These are phyloP conservation scores for Ulmus americana DNA, from an alignment of 331 rosid genomes.

Conservation along the genomic window DNA sequence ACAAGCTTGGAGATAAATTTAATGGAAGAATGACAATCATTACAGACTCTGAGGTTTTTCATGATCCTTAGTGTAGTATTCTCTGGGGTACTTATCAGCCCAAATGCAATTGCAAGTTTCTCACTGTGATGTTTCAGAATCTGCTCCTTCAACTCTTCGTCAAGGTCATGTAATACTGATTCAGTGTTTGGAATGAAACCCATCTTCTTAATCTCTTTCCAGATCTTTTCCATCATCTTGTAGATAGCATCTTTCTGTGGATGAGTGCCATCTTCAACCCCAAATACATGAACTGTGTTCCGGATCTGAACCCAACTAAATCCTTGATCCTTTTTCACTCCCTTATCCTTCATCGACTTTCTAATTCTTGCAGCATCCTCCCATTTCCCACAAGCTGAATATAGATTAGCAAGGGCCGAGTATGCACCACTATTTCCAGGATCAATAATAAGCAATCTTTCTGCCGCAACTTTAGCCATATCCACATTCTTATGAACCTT, in stretches of 20 bases:
- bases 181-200: slow-evolving; percentile 60
- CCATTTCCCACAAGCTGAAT: slow-evolving; percentile 75
- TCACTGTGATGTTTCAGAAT: slow-evolving; percentile 70
- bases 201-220: slow-evolving; percentile 71
- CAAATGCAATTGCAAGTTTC: slow-evolving; percentile 75
- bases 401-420: slow-evolving; percentile 66
- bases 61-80: slow-evolving; percentile 51
- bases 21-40: slow-evolving; percentile 75
- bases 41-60: slow-evolving; percentile 84
- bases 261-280: slow-evolving; percentile 66
- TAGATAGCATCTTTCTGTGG: slow-evolving; percentile 65
- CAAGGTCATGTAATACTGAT: slow-evolving; percentile 50
- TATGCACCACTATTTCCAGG: slow-evolving; percentile 80
- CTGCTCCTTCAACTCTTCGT: slow-evolving; percentile 41
- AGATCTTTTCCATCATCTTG: slow-evolving; percentile 48
- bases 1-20: slow-evolving; percentile 76
- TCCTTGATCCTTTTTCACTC: slow-evolving; percentile 78
- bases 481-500: slow-evolving; percentile 61
- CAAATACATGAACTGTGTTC: slow-evolving; percentile 66
- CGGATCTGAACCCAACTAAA: slow-evolving; percentile 73
- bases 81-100: slow-evolving; percentile 60
- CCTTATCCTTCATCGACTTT: slow-evolving; percentile 70
- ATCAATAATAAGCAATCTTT: slow-evolving; percentile 63
- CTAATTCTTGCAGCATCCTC: slow-evolving; percentile 72
- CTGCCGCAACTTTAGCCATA: slow-evolving; percentile 71